phyloP scores from a whole-genome alignment of 805 yeast genomes.

The Teunomyces cretensis region DNA sequence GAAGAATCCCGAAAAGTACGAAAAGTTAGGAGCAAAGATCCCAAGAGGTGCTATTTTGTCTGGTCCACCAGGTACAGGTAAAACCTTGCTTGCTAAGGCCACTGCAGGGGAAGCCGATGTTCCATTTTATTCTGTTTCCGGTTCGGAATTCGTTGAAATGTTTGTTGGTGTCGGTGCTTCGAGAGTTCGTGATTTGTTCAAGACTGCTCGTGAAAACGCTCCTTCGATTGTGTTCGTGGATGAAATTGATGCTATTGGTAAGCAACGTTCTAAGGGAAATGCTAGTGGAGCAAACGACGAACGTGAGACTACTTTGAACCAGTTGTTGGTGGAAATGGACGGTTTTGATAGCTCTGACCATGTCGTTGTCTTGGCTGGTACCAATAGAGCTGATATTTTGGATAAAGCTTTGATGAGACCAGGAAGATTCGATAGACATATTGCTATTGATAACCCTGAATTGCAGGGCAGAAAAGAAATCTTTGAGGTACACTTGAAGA shows the following conservation, averaged over 20 bases:
- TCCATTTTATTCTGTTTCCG: constrained; percentile 93
- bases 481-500: constrained; percentile 79
- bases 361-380: constrained; percentile 96
- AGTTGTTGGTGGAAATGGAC: constrained; percentile 96
- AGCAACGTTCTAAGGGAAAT: constrained; percentile 75
- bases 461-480: constrained; percentile 93
- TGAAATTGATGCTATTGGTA: constrained; percentile 99
- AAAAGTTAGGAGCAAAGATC: constrained; percentile 90
- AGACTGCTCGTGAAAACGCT: constrained; percentile 88
- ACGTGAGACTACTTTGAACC: constrained; percentile 94
- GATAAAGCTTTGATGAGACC: constrained; percentile 95
- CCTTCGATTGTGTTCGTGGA: constrained; percentile 97
- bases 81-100: constrained; percentile 93
- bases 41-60: constrained; percentile 97
- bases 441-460: constrained; percentile 89
- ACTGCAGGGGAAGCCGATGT: constrained; percentile 99
- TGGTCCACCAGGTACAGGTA: constrained; percentile 99
- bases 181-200: constrained; percentile 92
- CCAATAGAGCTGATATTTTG: constrained; percentile 90
- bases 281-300: constrained; percentile 88
- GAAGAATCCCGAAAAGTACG: constrained; percentile 87
- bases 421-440: constrained; percentile 95
- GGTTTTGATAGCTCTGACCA: constrained; percentile 91
- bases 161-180: constrained; percentile 99
- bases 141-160: constrained; percentile 98